Conservation (phyloP, 2,329 filamentous ascomycete genomes). For the Endocalyx cinctus region DNA sequence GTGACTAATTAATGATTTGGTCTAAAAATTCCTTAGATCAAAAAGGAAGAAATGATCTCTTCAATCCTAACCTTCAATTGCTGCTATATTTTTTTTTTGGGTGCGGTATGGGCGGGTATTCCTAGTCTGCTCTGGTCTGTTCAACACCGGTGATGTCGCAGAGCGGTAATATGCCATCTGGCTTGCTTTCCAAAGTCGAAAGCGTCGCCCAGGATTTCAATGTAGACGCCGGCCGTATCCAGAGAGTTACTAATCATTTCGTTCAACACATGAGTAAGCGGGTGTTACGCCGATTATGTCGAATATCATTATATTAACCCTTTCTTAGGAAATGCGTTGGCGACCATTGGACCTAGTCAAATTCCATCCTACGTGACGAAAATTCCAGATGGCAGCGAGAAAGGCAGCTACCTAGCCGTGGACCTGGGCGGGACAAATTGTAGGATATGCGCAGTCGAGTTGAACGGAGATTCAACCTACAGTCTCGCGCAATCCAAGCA, state of each 20-base stretch:
- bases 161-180: not conserved
- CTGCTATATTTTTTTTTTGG: not conserved
- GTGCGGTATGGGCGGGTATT: not conserved
- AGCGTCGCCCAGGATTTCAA: slow-evolving; percentile 6
- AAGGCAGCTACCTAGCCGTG: slow-evolving; percentile 40
- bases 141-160: slow-evolving; percentile 3
- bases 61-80: too few species aligned
- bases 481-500: slow-evolving; percentile 57
- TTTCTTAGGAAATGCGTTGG: slow-evolving; percentile 41
- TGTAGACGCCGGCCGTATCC: slow-evolving; percentile 6
- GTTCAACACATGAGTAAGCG: slow-evolving; percentile 15
- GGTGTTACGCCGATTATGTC: not conserved
- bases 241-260: slow-evolving; percentile 12
- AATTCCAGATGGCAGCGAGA: slow-evolving; percentile 73
- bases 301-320: not conserved
- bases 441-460: slow-evolving; percentile 26
- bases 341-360: slow-evolving; percentile 62
- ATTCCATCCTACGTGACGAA: slow-evolving; percentile 75
- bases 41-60: too few species aligned
- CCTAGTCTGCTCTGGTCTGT: not conserved
- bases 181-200: slow-evolving; percentile 4
- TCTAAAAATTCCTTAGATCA: too few species aligned
- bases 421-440: slow-evolving; percentile 32
- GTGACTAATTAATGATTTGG: too few species aligned
- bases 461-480: slow-evolving; percentile 61